A percentile compares a stretch with the other conserved stretches of the same genome.
Conservation (phyloP, 805 yeast genomes). For the Brettanomyces nanus region DNA sequence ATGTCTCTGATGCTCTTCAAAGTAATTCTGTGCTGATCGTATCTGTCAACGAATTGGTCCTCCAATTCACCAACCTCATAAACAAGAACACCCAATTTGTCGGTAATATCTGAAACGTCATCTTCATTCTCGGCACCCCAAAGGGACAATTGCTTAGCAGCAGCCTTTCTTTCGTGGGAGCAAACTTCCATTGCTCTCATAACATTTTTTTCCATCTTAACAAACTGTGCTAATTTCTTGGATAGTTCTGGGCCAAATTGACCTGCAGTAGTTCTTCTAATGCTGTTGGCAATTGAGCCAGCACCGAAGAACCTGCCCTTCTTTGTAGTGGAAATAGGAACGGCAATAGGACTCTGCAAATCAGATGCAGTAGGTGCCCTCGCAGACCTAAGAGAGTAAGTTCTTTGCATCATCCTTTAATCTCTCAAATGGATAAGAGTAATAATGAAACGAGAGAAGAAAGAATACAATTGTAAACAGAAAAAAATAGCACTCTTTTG, state of each 20-base stretch:
- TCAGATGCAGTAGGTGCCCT: constrained; percentile 83
- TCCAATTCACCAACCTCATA: constrained; percentile 82
- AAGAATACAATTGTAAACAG: not conserved
- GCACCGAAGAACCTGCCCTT: constrained; percentile 74
- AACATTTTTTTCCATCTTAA: constrained; percentile 76
- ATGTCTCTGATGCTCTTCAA: constrained; percentile 75
- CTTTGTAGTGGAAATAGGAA: constrained; percentile 60
- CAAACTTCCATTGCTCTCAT: constrained; percentile 72
- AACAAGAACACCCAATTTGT: constrained; percentile 75
- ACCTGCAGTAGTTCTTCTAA: constrained; percentile 67
- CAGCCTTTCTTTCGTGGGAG: constrained; percentile 71
- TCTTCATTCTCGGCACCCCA: constrained; percentile 90
- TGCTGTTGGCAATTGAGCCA: constrained; percentile 43
- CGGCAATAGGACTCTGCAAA: constrained; percentile 73
- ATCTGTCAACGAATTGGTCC: constrained; percentile 78
- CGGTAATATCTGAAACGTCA: constrained; percentile 79
- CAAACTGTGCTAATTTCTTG: constrained; percentile 62
- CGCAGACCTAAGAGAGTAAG: constrained; percentile 68
- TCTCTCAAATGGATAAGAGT: not conserved
- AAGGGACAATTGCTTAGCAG: constrained; percentile 70
- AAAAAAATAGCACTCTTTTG: no score
- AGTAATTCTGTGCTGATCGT: constrained; percentile 80
- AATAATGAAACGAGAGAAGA: not conserved
- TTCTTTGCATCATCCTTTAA: constrained; percentile 58
- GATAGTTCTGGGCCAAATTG: constrained; percentile 74